These are phyloP conservation scores for Eucalyptus virginea DNA, from an alignment of 345 rosid genomes.

Conservation along the genomic window DNA sequence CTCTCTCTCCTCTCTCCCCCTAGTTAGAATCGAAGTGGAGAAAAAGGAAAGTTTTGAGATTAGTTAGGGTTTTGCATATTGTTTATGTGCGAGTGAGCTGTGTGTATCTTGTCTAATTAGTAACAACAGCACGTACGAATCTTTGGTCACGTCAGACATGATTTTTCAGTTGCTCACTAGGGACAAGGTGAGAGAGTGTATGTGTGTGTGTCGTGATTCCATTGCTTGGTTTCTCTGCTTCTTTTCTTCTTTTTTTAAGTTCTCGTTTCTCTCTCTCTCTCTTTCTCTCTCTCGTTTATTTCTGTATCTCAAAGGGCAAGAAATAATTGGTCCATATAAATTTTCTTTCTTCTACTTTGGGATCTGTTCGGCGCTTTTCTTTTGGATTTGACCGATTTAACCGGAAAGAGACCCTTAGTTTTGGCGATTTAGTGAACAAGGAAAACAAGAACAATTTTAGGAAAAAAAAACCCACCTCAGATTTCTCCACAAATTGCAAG, in stretches of 20 bases:
- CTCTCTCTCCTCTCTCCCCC: neutral
- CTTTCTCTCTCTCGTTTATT: neutral
- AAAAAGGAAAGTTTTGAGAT: neutral
- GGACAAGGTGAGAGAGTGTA: neutral
- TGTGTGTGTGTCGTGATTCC: constrained; percentile 5
- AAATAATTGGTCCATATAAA: neutral
- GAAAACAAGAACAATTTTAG: neutral
- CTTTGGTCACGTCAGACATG: constrained; percentile 31
- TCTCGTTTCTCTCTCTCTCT: neutral
- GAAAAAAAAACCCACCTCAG: neutral
- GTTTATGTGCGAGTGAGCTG: neutral
- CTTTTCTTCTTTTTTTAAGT: neutral
- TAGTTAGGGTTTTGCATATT: neutral
- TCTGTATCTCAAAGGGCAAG: neutral
- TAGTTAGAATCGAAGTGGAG: neutral
- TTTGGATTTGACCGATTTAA: neutral
- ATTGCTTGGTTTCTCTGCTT: neutral
- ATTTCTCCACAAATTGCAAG: neutral
- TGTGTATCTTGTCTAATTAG: neutral
- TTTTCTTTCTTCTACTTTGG: neutral
- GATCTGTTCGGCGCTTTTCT: neutral
- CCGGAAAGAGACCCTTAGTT: neutral
- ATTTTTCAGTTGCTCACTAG: constrained; percentile 14
- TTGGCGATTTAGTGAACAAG: neutral
- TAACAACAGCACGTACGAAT: constrained; percentile 1